These are phyloP conservation scores for Phytophthora hybrid DNA, from an alignment of 352 stramenopile species.

Conservation along the genomic window DNA sequence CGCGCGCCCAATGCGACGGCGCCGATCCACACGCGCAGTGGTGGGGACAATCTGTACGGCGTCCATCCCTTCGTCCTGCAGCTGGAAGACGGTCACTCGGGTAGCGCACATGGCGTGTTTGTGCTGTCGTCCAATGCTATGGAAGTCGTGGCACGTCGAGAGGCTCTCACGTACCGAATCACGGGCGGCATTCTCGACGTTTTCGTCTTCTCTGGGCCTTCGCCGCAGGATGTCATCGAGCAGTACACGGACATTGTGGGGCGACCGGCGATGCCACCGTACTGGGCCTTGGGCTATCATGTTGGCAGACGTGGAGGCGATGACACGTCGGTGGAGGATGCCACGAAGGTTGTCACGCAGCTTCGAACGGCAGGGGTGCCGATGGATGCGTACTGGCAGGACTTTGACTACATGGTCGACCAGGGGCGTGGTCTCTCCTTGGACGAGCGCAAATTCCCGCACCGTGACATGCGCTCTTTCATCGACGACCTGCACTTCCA, in stretches of 20 bases:
- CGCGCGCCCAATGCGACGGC: conserved; percentile 33
- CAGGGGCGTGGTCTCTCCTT: conserved; percentile 61
- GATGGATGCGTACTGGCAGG: conserved; percentile 87
- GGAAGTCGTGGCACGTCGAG: conserved; percentile 75
- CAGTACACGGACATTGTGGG: conserved; percentile 86
- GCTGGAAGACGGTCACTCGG: conserved; percentile 55
- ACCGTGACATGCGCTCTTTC: conserved; percentile 52
- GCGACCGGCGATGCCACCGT: conserved; percentile 77
- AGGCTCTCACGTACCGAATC: conserved; percentile 79
- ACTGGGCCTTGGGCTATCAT: conserved; percentile 90
- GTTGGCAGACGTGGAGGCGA: conserved; percentile 53
- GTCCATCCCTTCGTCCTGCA: conserved; percentile 84
- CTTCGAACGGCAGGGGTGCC: conserved; percentile 62
- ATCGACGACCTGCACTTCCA: conserved; percentile 86
- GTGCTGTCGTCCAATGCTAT: conserved; percentile 88
- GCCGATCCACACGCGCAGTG: conserved; percentile 34
- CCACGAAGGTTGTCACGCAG: conserved; percentile 36
- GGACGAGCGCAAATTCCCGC: conserved; percentile 63
- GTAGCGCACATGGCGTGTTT: conserved; percentile 77
- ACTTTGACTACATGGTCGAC: conserved; percentile 60
- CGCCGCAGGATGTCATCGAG: conserved; percentile 56
- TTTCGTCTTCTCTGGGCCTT: conserved; percentile 78
- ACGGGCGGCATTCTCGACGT: conserved; percentile 87
- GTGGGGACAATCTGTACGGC: conserved; percentile 81
- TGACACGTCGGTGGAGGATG: conserved; percentile 29